phyloP scores from a whole-genome alignment of 2,329 filamentous ascomycete genomes.

The Arthroderma sp. region DNA sequence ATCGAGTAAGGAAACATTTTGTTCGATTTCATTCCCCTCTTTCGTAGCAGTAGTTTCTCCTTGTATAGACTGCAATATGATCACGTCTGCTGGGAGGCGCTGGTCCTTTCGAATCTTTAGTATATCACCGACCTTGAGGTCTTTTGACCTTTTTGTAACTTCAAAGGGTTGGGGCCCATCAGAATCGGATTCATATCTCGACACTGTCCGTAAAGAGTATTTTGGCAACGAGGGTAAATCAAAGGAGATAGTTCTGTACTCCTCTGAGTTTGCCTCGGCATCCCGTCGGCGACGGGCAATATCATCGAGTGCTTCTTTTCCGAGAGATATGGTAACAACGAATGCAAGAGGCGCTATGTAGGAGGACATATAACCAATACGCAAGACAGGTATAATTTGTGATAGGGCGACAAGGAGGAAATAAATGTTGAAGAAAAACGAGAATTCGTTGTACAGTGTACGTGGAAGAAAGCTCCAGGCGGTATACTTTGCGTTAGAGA shows the following conservation, averaged over 20 bases:
- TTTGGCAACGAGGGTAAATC: conserved; percentile 27
- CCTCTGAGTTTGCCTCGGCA: conserved; percentile 86
- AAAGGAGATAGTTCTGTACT: conserved; percentile 66
- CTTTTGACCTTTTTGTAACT: conserved; percentile 65
- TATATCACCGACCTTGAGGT: conserved; percentile 91
- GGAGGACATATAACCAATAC: conserved; percentile 88
- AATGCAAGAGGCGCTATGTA: conserved; percentile 88
- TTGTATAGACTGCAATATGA: conserved; percentile 70
- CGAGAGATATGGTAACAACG: conserved; percentile 80
- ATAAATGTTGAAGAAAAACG: conserved; percentile 99
- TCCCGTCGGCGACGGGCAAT: conserved; percentile 75
- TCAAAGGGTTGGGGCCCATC: conserved; percentile 42
- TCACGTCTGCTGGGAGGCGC: conserved; percentile 83
- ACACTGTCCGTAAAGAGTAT: conserved; percentile 1
- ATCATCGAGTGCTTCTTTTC: conserved; percentile 92
- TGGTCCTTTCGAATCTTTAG: conserved; percentile 85
- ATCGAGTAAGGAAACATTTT: not conserved
- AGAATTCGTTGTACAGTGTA: conserved; percentile 96
- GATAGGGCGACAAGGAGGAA: conserved; percentile 91
- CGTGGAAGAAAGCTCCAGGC: conserved; percentile 85
- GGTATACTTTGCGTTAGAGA: conserved; percentile 97
- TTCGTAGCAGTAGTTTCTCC: not conserved
- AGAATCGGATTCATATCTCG: conserved; percentile 9
- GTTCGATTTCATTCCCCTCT: not conserved
- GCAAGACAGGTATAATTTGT: conserved; percentile 75